Conservation (phyloP, 1,284 basidiomycete genomes). For the Fomitopsis schrenkii region DNA sequence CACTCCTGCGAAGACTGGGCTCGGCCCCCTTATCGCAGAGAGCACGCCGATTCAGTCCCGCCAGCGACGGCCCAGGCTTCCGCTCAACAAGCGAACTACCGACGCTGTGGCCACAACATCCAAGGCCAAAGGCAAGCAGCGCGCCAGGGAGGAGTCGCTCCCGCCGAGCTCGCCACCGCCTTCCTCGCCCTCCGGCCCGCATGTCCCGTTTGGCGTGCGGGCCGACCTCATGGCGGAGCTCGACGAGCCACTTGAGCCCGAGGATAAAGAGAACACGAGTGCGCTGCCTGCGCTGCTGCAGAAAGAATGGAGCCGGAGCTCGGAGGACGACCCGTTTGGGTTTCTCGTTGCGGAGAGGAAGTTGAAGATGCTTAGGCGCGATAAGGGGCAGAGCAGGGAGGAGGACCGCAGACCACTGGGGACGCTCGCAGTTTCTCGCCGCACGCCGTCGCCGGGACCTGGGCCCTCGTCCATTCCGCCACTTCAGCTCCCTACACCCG, state of each 20-base stretch:
- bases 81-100: not conserved
- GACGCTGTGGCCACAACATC: not conserved
- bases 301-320: slow-evolving; percentile 2
- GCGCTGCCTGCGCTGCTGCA: not conserved
- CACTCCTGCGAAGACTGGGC: not conserved
- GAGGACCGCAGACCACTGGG: slow-evolving; percentile 17
- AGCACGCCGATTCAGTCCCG: slow-evolving; percentile 6
- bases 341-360: slow-evolving; percentile 37
- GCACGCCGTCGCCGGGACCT: slow-evolving; percentile 8
- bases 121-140: not conserved
- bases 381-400: slow-evolving; percentile 4
- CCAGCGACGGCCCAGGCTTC: not conserved
- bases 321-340: slow-evolving; percentile 37
- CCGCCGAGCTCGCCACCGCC: slow-evolving; percentile 9
- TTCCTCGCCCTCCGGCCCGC: not conserved
- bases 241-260: slow-evolving; percentile 7
- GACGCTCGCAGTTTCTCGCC: slow-evolving; percentile 12
- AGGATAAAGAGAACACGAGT: slow-evolving; percentile 12
- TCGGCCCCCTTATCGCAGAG: not conserved
- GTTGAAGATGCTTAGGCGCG: slow-evolving; percentile 26
- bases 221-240: not conserved
- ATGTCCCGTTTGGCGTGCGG: not conserved
- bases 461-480: slow-evolving; percentile 1
- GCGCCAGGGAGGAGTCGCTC: slow-evolving; percentile 3
- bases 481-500: slow-evolving; percentile 11